These are phyloP conservation scores for Scheffersomyces segobiensis DNA, from an alignment of 1,139 yeast genomes.

Conservation along the genomic window DNA sequence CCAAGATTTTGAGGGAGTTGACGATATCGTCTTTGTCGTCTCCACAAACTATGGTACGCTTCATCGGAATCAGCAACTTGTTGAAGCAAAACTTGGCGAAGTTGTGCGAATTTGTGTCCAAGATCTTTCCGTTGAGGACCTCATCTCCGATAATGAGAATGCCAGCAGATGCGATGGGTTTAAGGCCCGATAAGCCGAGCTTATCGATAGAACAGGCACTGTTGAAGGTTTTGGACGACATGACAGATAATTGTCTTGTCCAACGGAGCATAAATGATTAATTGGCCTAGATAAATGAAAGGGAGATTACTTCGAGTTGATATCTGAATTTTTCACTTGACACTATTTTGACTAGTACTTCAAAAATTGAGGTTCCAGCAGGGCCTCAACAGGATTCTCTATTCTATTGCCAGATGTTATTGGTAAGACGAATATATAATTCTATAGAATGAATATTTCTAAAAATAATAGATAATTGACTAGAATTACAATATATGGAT, in stretches of 20 bases:
- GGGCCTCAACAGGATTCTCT: neutral
- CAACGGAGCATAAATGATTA: neutral
- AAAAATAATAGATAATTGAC: too few relatives aligned
- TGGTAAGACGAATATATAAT: neutral
- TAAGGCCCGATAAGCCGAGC: constrained; percentile 1
- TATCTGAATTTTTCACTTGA: neutral
- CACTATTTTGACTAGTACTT: too few relatives aligned
- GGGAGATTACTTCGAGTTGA: neutral
- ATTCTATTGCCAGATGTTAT: too few relatives aligned
- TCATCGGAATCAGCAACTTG: constrained; percentile 60
- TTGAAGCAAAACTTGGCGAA: constrained; percentile 72
- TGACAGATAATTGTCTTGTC: neutral
- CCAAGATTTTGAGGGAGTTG: constrained; percentile 48
- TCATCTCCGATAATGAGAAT: constrained; percentile 82
- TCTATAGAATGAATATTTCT: neutral
- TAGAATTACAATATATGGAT: neutral
- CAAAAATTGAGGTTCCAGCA: neutral
- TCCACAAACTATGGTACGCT: constrained; percentile 70
- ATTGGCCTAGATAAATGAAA: neutral
- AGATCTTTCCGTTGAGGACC: constrained; percentile 81
- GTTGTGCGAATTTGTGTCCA: constrained; percentile 72
- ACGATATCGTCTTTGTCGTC: constrained; percentile 71
- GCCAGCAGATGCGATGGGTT: constrained; percentile 28
- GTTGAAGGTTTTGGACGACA: neutral
- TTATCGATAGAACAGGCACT: neutral